A percentile compares a stretch with the other conserved stretches of the same genome.
Evolutionary conservation across 2,329 filamentous ascomycete genomes (phyloP).

Genomic region (Pseudogymnoascus sp.): DNA sequence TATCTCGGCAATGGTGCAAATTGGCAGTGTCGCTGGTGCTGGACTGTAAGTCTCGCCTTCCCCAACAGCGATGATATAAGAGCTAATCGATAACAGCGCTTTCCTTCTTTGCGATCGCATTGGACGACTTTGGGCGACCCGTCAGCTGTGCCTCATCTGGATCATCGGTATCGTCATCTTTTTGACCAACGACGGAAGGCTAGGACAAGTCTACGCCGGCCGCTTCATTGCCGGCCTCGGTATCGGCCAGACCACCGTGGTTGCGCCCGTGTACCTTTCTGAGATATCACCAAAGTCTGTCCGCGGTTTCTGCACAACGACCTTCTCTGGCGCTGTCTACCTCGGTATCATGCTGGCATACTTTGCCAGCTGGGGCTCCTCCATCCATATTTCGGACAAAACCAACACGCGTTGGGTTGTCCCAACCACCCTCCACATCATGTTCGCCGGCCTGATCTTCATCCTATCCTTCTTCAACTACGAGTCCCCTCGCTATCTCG

Average conservation of each 20-base stretch:
- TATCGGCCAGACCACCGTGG: conserved; percentile 59
- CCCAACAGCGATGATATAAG: not conserved
- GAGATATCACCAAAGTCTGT: conserved; percentile 63
- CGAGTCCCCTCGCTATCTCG: conserved; percentile 63
- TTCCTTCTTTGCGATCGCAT: conserved; percentile 52
- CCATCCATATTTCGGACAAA: conserved; percentile 39
- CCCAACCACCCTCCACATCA: conserved; percentile 68
- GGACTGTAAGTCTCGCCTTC: conserved; percentile 39
- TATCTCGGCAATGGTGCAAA: conserved; percentile 74
- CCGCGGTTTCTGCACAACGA: conserved; percentile 64
- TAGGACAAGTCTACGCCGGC: conserved; percentile 54
- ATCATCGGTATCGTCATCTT: conserved; percentile 51
- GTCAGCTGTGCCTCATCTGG: conserved; percentile 49
- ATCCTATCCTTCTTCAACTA: conserved; percentile 58
- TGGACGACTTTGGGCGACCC: conserved; percentile 55
- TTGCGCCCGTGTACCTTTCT: conserved; percentile 63
- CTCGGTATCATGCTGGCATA: conserved; percentile 72
- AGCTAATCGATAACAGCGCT: conserved; percentile 34
- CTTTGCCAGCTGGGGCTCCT: conserved; percentile 60
- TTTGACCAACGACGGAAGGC: conserved; percentile 45
- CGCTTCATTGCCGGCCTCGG: conserved; percentile 56
- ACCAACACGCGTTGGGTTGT: conserved; percentile 46
- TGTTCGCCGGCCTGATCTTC: conserved; percentile 67
- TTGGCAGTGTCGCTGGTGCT: conserved; percentile 65
- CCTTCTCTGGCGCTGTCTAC: conserved; percentile 65